Evolutionary conservation across 257 asterid species (phyloP), one percentile per base, ranked within the genome.

Genomic region (Phtheirospermum japonicum): DNA sequence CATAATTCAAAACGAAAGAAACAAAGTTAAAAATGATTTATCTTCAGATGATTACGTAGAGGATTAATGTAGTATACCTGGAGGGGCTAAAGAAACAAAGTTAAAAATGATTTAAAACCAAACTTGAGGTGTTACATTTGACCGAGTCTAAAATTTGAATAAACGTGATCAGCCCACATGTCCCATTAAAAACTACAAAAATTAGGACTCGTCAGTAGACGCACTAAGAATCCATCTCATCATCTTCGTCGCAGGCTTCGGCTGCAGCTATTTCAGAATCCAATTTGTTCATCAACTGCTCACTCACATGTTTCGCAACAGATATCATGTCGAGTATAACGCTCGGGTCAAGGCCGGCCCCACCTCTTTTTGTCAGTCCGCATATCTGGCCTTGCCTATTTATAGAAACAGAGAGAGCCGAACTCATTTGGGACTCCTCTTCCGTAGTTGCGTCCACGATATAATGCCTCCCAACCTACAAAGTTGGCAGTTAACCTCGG

Each of bases 391-490:
- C 95, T 40, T 69, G 79, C 83, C 96, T 74, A 52, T 91, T 88
- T 3, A 86, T 68, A 14, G 95, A 88, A 65, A 88, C 75, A 7
- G 96, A 85, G 33, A 91, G 65, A 39, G 98, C 96, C 0, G 94
- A 91, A 67, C 92, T 88, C 96, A 91, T 91, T 61, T 86, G 90
- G 60, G 98, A 84, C 71, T 91, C 98, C 81, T 91, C 98, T 79
- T 88, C 96, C 17, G 80, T 73, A 39, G 94, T 91, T 48, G 95
- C 98, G 68, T 91, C 98, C 3, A 78, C 96, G 17, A 86, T 83
- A 50, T 83, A 86, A 74, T 86, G 90, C 80, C 76, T 78, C 60
- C 92, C 98, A 18, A 87, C 90, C 97, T 85, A 67, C 76, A 73
- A 64, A 18, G 16, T 55, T 40, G 13, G 6, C 16, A 40, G 48